Percentiles rank a stretch among this genome's conserved stretches.
phyloP scores from a whole-genome alignment of 2,329 filamentous ascomycete species.

The Venturia pyrina region DNA sequence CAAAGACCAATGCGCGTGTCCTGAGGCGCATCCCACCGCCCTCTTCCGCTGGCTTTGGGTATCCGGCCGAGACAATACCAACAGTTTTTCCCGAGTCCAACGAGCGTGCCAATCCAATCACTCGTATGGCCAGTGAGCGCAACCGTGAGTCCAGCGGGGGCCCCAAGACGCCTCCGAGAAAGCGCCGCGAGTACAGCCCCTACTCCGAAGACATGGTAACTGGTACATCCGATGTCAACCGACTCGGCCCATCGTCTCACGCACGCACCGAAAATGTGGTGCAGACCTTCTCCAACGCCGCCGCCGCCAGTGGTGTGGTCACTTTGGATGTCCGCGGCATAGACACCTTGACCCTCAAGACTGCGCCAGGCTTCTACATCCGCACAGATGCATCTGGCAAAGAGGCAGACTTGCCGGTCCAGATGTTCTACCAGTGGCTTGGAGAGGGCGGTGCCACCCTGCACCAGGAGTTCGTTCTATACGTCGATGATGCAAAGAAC shows the following conservation, averaged over 20 bases:
- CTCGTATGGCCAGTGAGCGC: not conserved
- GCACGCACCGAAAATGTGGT: not conserved
- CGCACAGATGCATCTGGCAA: not conserved
- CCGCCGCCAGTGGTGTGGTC: not conserved
- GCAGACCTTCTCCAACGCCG: not conserved
- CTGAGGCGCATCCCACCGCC: too few species aligned
- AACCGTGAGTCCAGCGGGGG: not conserved
- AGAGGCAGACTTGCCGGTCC: not conserved
- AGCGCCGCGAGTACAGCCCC: not conserved
- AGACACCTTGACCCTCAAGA: not conserved
- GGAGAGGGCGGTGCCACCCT: not conserved
- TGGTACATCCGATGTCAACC: not conserved
- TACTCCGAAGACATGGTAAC: not conserved
- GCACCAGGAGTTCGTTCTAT: not conserved
- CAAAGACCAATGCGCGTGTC: not conserved
- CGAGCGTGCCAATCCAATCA: not conserved
- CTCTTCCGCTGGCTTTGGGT: too few species aligned
- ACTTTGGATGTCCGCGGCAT: not conserved
- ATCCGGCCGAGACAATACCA: too few species aligned
- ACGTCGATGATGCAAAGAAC: not conserved
- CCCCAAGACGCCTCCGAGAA: not conserved
- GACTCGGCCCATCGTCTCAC: not conserved
- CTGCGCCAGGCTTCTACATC: not conserved
- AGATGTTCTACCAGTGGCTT: not conserved
- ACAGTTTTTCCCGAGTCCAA: not conserved